These are phyloP conservation scores for Phytophthora gonapodyides DNA, from an alignment of 352 stramenopile genomes.

Conservation along the genomic window DNA sequence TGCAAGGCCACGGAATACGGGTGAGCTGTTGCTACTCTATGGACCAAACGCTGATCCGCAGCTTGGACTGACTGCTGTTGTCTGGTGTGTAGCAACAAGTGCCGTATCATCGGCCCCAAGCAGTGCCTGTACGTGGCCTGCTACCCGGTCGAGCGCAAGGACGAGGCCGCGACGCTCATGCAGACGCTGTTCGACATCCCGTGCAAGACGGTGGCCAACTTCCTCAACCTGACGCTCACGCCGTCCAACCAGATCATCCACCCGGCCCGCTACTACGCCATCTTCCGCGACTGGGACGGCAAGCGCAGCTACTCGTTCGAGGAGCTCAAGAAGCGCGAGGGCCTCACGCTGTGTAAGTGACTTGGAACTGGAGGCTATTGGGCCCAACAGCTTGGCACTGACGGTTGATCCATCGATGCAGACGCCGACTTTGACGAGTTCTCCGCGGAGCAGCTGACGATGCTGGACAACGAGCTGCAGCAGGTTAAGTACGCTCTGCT, in stretches of 20 bases:
- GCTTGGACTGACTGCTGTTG: slow-evolving; percentile 11
- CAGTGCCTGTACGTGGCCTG: slow-evolving; percentile 90
- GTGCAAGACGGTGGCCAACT: slow-evolving; percentile 91
- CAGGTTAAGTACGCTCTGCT: slow-evolving; percentile 91
- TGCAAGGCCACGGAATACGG: slow-evolving; percentile 91
- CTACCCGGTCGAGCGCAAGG: slow-evolving; percentile 89
- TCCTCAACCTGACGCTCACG: slow-evolving; percentile 93
- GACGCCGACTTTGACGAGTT: slow-evolving; percentile 94
- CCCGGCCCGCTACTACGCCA: slow-evolving; percentile 91
- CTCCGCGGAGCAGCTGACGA: slow-evolving; percentile 91
- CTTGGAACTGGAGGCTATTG: not conserved
- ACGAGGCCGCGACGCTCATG: slow-evolving; percentile 77
- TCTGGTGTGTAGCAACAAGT: slow-evolving; percentile 69
- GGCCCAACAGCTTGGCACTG: slow-evolving; percentile 6
- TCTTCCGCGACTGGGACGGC: slow-evolving; percentile 94
- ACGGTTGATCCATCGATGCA: slow-evolving; percentile 28
- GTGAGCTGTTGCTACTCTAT: slow-evolving; percentile 29
- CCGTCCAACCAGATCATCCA: slow-evolving; percentile 95
- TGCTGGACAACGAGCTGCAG: slow-evolving; percentile 94
- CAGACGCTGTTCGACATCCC: slow-evolving; percentile 92
- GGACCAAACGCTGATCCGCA: not conserved
- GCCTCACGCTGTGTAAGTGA: slow-evolving; percentile 86
- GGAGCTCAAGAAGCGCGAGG: slow-evolving; percentile 88
- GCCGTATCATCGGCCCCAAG: slow-evolving; percentile 91
- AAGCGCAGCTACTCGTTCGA: slow-evolving; percentile 82